Evolutionary conservation across 805 yeast genomes (phyloP), one percentile per base, ranked within the genome.

Genomic region (Saccharomycopsis capsularis): DNA sequence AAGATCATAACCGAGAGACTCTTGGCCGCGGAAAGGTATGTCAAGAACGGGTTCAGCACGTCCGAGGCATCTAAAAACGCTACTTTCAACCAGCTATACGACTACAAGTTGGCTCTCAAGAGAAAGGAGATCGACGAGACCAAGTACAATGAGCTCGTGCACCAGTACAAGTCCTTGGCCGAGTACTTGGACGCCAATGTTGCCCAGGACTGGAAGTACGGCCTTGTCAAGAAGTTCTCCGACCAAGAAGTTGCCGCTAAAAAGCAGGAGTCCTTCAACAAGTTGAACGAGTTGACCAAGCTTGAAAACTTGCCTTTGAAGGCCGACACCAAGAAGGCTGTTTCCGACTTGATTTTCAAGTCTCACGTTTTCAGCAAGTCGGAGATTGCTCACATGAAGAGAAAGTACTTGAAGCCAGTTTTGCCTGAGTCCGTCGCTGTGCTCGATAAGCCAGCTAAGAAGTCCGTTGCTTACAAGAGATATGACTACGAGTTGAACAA

Each of bases 31-130:
- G 76, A 75, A 53, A 76, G 76, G 46, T 75, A 71, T 53, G 57
- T 81, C 47, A 72, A 72, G 55, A 79, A 78, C 54, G 95, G 91
- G n/a, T 70, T 75, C 54, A 40, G 71, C 0, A 50, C 71, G 18
- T 66, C 63, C 18, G 88, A 80, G 50, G 82, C 95, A 2, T 73
- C 73, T 56, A 68, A 67, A 40, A 78, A 80, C 52, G 72, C 86
- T 0, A 79, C 82, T 19, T 71, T 66, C 57, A 74, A 77, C 57
- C 62, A 71, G 47, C 56, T 71, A 13, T 73, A 73, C 56, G 74
- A 73, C 40, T 55, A 69, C 27, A 69, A 70, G 43, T 63, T 81
- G 52, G 55, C 63, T 9, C 53, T 63, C n/a, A 67, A 61, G 42
- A 65, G 66, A 47, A 67, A 65, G 1, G 74, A 71, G 49, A 54